Base-by-base conservation (phyloP, 2,329 filamentous ascomycete genomes). In the Ophiognomonia clavigignenti-juglandacearum region DNA sequence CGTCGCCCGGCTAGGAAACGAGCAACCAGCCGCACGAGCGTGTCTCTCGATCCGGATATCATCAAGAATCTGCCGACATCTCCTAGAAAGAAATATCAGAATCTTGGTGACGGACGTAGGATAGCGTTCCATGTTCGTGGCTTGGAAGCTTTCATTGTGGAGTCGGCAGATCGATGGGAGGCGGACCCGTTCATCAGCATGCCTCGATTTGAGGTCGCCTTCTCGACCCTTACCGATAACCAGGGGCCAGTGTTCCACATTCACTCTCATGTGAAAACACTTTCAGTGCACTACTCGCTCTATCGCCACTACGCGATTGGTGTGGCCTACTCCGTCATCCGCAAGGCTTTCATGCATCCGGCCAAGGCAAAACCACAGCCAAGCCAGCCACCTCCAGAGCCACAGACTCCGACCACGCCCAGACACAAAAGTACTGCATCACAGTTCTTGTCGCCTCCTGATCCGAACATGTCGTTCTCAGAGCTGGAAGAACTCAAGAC, bases 231-330 rank as follows among this genome's bases (percentile, higher is more conserved):
- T 4, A 95, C 88, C 54, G 93, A 98, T 63, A 80, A 80, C 24
- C 88, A 95, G 59, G 92, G 91, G 0, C 87, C 90, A 0, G 75
- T 96, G 6, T 88, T 96, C 59, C 89, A 97, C 60, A 68, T 97
- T 36, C 89, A 95, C 55, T 86, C 88, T 0, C 80, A 86, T 43
- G 77, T 93, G 18, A 85, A 86, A 55, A 88, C 86, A 6, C 68
- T 98, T 2, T 81, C 88, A 51, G 60, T 95, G 7, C 86, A 95
- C 42, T 97, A 97, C 61, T 98, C 95, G 1, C 77, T 98, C 0
- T 96, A 95, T 63, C 85, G 91, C 4, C 91, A 96, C 61, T 98
- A 96, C 61, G 86, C 91, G 1, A 76, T 95, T 22, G 87, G 89
- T 1, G 82, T 97, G 50, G 93, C 92, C 8, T 71, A 78, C 20